Evolutionary conservation across 371 early-diverging fungal genomes (phyloP).

Genomic region (Cokeromyces recurvatus): DNA sequence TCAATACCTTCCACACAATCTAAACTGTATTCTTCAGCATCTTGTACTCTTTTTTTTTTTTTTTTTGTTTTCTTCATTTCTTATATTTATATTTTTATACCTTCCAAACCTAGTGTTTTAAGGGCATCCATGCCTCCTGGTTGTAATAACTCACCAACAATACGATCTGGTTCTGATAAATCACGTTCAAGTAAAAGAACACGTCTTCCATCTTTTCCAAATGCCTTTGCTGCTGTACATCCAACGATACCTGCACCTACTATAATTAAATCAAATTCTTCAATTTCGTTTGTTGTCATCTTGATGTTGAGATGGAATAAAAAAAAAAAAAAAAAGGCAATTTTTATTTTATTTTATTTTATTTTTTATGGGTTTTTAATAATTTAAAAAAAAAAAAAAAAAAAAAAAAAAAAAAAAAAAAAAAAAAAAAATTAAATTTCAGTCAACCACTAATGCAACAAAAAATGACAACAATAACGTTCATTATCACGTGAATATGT

Average conservation of each 20-base stretch:
- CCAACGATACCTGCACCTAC: constrained; percentile 91
- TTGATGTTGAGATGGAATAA: no score
- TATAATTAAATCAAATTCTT: constrained; percentile 68
- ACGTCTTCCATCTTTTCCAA: constrained; percentile 66
- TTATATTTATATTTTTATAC: constrained; percentile 16
- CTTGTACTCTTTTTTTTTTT: neutral
- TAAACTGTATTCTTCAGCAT: constrained; percentile 7
- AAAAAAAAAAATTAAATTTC: no score
- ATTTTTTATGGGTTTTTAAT: no score
- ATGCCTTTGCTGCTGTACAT: constrained; percentile 70
- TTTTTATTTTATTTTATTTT: no score
- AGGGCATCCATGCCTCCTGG: constrained; percentile 86
- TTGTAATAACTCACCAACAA: constrained; percentile 93
- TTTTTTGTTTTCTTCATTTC: no score
- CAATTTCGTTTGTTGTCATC: neutral
- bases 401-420: no score
- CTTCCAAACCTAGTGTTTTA: constrained; percentile 64
- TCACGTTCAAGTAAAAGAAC: constrained; percentile 79
- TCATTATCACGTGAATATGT: no score
- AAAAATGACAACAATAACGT: no score
- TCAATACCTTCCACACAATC: constrained; percentile 80
- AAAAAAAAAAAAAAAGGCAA: no score
- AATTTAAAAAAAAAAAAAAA: no score
- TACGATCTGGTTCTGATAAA: constrained; percentile 87
- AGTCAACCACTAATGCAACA: no score